Percentiles rank a stretch among this genome's conserved stretches.
Evolutionary conservation across 495 filamentous ascomycete genomes (phyloP).

Genomic region (Oidiodendron maius): DNA sequence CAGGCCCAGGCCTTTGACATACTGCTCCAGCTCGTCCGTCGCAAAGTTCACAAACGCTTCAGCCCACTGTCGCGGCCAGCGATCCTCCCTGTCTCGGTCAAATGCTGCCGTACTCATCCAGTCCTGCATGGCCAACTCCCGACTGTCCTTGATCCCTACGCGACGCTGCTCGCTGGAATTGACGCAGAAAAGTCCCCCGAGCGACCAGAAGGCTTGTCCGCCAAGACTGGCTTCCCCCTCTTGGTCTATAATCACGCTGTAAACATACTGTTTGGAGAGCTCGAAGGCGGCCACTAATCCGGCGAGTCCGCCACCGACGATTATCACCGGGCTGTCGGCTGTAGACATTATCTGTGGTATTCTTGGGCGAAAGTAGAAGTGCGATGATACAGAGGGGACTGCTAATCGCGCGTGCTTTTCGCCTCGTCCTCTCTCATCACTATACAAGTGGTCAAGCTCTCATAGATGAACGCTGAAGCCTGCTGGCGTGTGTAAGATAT

Average conservation of each 20-base stretch:
- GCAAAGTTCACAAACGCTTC: neutral
- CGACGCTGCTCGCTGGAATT: neutral
- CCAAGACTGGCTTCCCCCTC: neutral
- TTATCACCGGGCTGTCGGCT: no score
- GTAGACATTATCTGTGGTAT: no score
- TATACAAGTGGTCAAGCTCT: no score
- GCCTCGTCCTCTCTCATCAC: no score
- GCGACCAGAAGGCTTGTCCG: neutral
- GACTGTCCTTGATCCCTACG: neutral
- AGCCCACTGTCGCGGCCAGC: neutral
- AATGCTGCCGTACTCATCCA: neutral
- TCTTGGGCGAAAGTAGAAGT: no score
- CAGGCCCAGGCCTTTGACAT: neutral
- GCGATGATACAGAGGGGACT: no score
- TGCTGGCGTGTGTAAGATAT: no score
- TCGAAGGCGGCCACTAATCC: neutral
- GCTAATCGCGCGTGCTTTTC: no score
- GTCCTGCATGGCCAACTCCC: neutral
- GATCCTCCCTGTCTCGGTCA: neutral
- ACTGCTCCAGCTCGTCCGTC: neutral
- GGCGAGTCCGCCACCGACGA: neutral
- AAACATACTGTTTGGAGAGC: neutral
- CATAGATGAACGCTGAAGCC: no score
- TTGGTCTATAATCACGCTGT: neutral
- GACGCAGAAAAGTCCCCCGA: neutral